Conservation (phyloP, 306 rosid genomes). For the Arachis stenosperma region DNA sequence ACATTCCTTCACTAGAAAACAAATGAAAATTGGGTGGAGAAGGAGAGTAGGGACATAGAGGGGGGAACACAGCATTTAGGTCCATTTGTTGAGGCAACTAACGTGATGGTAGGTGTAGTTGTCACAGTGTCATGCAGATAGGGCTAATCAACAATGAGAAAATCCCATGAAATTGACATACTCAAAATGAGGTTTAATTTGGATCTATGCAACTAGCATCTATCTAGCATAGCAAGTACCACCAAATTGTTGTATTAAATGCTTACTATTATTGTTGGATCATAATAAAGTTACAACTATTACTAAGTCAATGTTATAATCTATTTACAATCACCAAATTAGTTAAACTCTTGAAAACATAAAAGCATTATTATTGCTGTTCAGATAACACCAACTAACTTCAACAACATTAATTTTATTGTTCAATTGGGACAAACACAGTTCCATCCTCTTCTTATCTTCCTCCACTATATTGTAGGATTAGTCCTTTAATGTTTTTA, state of each 20-base stretch:
- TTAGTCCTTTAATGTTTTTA: slow-evolving; percentile 30
- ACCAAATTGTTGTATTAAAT: too few species aligned
- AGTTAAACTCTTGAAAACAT: too few species aligned
- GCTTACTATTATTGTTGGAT: too few species aligned
- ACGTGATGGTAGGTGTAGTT: slow-evolving; percentile 45
- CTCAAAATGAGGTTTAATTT: slow-evolving; percentile 16
- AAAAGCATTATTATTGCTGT: too few species aligned
- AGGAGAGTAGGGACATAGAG: slow-evolving; percentile 17
- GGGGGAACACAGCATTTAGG: slow-evolving; percentile 32
- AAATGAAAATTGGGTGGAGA: slow-evolving; percentile 45
- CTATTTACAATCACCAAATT: too few species aligned
- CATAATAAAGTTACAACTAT: too few species aligned
- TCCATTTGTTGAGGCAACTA: slow-evolving; percentile 51
- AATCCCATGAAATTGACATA: slow-evolving; percentile 42
- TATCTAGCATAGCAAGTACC: not conserved
- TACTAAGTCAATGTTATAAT: too few species aligned
- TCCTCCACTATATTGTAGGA: slow-evolving; percentile 9
- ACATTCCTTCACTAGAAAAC: slow-evolving; percentile 36
- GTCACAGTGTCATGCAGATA: slow-evolving; percentile 32
- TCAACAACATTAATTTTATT: not conserved
- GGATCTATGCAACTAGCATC: slow-evolving; percentile 26
- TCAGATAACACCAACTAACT: too few species aligned
- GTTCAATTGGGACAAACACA: slow-evolving; percentile 35
- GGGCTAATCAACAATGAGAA: slow-evolving; percentile 17
- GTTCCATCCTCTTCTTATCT: slow-evolving; percentile 40